A percentile compares a stretch with the other conserved stretches of the same genome.
phyloP scores from a whole-genome alignment of 345 rosid genomes.

The Citrus medica region DNA sequence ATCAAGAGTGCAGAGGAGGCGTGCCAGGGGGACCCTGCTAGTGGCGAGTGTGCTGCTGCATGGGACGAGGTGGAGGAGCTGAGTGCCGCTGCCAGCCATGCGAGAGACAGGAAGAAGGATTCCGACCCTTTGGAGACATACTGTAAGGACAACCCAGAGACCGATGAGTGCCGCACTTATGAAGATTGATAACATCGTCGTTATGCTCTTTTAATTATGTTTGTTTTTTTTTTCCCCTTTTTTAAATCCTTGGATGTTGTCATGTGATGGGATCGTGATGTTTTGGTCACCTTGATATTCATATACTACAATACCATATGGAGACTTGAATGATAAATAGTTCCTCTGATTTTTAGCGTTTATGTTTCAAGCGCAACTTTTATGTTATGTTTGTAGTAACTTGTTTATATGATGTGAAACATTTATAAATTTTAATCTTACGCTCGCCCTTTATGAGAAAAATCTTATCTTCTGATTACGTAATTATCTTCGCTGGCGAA shows the following conservation, averaged over 20 bases:
- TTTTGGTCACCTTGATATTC: conserved; percentile 2
- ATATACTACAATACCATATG: background rate
- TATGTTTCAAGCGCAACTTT: background rate
- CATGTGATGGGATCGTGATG: background rate
- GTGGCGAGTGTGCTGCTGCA: conserved; percentile 96
- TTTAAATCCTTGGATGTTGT: background rate
- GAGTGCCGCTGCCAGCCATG: conserved; percentile 98
- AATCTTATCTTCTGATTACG: no score
- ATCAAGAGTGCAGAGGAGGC: conserved; percentile 73
- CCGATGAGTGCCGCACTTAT: conserved; percentile 93
- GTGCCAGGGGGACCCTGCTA: conserved; percentile 74
- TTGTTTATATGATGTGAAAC: background rate
- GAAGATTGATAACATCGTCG: conserved; percentile 39
- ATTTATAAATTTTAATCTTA: no score
- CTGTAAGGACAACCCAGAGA: conserved; percentile 93
- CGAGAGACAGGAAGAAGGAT: conserved; percentile 73
- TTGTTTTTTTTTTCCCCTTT: no score
- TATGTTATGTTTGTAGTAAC: background rate
- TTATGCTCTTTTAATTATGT: background rate
- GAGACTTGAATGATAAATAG: background rate
- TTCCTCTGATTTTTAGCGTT: background rate
- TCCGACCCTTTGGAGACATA: conserved; percentile 78
- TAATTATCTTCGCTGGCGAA: no score
- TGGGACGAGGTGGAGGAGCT: conserved; percentile 99
- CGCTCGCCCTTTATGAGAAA: background rate